Percentiles rank a stretch among this genome's conserved stretches.
These are phyloP conservation scores for Scleromitrula shiraiana DNA, from an alignment of 2,329 filamentous ascomycete species.

Conservation along the genomic window DNA sequence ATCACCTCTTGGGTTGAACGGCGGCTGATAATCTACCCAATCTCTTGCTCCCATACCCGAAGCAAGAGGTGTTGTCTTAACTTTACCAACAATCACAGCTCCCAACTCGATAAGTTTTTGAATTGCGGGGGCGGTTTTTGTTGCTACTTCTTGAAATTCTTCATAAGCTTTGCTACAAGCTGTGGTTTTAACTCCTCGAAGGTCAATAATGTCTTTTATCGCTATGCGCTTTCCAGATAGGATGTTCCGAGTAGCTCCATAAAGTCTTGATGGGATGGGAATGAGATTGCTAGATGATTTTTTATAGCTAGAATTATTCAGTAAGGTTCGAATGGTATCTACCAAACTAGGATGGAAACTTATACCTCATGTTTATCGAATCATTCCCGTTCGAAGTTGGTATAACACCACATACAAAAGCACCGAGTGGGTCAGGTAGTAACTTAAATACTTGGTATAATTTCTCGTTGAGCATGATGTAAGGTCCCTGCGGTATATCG, in stretches of 20 bases:
- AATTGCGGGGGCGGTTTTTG: constrained; percentile 40
- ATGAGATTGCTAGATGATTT: background rate
- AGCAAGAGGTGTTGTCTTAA: constrained; percentile 41
- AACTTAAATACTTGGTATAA: background rate
- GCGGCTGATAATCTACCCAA: constrained; percentile 34
- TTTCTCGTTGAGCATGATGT: background rate
- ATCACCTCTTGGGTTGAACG: constrained; percentile 38
- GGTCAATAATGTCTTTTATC: constrained; percentile 54
- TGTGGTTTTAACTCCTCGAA: constrained; percentile 46
- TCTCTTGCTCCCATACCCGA: constrained; percentile 30
- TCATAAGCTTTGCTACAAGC: constrained; percentile 51
- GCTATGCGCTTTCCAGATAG: constrained; percentile 51
- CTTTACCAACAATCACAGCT: constrained; percentile 46
- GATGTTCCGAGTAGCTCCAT: background rate
- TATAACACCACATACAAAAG: constrained; percentile 4
- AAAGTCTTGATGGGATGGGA: constrained; percentile 2
- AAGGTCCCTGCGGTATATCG: constrained; percentile 2
- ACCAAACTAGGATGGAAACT: no score
- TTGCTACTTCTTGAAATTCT: constrained; percentile 38
- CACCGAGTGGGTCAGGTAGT: background rate
- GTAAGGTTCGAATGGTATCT: no score
- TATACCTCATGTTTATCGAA: no score
- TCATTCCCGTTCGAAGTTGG: background rate
- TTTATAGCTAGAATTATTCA: background rate
- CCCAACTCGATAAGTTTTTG: constrained; percentile 51